A percentile compares a stretch with the other conserved stretches of the same genome.
Conservation (phyloP, 306 rosid species). For the Glycyrrhiza uralensis region DNA sequence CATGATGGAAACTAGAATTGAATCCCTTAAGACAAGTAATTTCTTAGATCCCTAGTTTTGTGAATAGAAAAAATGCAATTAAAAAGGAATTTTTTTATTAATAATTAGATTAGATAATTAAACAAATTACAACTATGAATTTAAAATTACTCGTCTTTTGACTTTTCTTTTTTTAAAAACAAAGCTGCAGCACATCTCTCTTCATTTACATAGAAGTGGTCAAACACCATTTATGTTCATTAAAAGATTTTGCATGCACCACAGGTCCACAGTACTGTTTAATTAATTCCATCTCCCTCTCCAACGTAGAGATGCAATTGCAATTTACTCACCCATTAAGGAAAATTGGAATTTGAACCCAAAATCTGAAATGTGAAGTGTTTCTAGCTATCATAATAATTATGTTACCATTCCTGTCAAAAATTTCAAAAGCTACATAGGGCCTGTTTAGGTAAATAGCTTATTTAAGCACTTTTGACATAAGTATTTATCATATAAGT, state of each 20-base stretch:
- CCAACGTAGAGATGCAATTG: neutral
- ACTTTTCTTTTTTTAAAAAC: neutral
- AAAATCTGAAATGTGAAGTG: neutral
- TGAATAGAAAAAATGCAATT: too few species aligned
- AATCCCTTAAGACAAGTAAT: too few species aligned
- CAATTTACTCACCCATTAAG: neutral
- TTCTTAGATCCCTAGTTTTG: too few species aligned
- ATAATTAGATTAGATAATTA: too few species aligned
- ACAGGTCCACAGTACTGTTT: too few species aligned
- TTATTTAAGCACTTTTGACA: too few species aligned
- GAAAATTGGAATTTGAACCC: slow-evolving; percentile 1
- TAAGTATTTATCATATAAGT: too few species aligned
- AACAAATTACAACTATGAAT: too few species aligned
- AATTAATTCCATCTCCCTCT: neutral
- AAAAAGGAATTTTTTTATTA: too few species aligned
- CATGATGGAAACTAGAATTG: too few species aligned
- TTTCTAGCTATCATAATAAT: slow-evolving; percentile 20
- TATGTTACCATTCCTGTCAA: neutral
- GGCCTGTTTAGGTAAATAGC: too few species aligned
- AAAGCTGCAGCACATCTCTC: neutral
- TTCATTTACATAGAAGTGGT: neutral
- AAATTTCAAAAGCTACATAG: neutral
- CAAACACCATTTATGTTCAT: slow-evolving; percentile 30
- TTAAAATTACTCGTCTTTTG: too few species aligned
- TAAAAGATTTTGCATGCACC: slow-evolving; percentile 4